phyloP scores from a whole-genome alignment of 139 green algal genomes.

The Monoraphidium neglectum region DNA sequence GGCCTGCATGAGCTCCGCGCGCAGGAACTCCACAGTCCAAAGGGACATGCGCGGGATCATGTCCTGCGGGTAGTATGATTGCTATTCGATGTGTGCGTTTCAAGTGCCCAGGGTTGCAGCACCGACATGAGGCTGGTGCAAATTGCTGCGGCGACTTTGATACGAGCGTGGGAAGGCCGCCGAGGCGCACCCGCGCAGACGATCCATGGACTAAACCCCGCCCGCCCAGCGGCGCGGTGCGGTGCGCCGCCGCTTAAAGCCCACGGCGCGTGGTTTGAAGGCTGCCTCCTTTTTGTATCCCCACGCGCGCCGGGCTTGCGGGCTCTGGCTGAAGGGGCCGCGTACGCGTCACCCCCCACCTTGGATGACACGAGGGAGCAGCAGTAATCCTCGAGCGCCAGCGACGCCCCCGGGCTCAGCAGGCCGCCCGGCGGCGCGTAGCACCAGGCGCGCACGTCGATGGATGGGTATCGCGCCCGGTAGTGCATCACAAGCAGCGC shows the following conservation, averaged over 20 bases:
- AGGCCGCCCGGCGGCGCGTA: conserved; percentile 46
- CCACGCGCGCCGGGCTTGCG: no score
- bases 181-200: neutral
- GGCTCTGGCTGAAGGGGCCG: neutral
- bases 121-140: no score
- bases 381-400: conserved; percentile 23
- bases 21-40: conserved; percentile 34
- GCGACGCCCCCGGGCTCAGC: conserved; percentile 37
- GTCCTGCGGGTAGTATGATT: no score
- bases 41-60: conserved; percentile 49
- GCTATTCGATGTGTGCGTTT: no score
- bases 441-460: conserved; percentile 10
- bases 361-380: conserved; percentile 23
- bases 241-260: neutral
- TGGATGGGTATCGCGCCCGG: conserved; percentile 6
- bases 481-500: conserved; percentile 35
- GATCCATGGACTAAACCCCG: neutral
- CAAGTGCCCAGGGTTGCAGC: no score
- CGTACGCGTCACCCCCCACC: conserved; percentile 8
- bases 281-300: neutral
- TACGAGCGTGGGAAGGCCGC: no score
- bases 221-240: neutral
- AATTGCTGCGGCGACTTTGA: no score
- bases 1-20: conserved; percentile 42
- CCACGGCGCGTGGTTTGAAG: neutral